These are phyloP conservation scores for Plantago ovata DNA, from an alignment of 257 asterid species.

Conservation along the genomic window DNA sequence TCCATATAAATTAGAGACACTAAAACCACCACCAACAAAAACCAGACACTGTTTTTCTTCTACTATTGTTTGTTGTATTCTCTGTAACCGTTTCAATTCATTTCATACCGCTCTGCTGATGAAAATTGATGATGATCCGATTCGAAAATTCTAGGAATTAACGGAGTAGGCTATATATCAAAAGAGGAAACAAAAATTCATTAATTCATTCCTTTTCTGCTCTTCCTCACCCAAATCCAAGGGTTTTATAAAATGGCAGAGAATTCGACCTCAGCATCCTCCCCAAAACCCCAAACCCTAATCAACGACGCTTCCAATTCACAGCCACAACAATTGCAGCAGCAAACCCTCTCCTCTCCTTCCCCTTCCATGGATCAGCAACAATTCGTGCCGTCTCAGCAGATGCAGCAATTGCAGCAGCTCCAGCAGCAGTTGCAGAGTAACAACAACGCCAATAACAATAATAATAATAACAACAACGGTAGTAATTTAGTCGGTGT, in stretches of 20 bases:
- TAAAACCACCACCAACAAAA: too few species aligned
- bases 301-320: constrained; percentile 45
- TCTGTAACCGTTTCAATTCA: too few species aligned
- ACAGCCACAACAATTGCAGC: too few species aligned
- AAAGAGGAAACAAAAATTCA: too few species aligned
- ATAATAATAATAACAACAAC: constrained; percentile 12
- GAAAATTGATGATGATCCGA: too few species aligned
- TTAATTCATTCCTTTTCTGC: too few species aligned
- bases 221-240: not conserved
- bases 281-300: constrained; percentile 54
- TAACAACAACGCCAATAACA: constrained; percentile 20
- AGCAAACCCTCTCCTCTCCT: constrained; percentile 37
- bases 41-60: too few species aligned
- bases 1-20: too few species aligned
- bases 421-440: constrained; percentile 47
- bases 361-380: constrained; percentile 46
- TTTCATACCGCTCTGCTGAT: too few species aligned
- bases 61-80: too few species aligned
- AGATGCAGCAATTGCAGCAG: constrained; percentile 44
- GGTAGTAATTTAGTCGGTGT: constrained; percentile 42
- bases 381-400: constrained; percentile 39
- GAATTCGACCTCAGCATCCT: constrained; percentile 48
- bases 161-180: too few species aligned
- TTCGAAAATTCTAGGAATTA: too few species aligned
- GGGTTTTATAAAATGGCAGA: constrained; percentile 44